phyloP scores from a whole-genome alignment of 75 land plant genomes.

The Cupressus sempervirens region DNA sequence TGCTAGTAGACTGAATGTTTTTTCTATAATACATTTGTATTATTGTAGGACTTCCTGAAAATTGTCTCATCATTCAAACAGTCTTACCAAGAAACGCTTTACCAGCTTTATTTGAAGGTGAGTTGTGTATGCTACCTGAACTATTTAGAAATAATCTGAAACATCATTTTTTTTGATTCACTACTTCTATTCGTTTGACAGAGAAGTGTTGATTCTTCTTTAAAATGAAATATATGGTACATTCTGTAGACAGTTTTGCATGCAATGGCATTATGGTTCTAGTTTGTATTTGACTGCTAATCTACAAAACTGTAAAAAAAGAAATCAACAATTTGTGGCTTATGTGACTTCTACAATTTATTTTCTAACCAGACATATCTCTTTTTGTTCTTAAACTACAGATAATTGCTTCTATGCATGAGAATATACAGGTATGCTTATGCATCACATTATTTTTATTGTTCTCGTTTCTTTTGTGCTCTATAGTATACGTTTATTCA shows the following conservation, averaged over 20 bases:
- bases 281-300: neutral
- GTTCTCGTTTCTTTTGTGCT: neutral
- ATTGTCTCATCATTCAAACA: neutral
- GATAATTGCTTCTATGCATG: slow-evolving; percentile 7
- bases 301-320: neutral
- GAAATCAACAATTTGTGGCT: neutral
- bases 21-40: neutral
- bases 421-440: neutral
- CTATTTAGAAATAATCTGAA: neutral
- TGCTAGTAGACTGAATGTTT: neutral
- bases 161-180: neutral
- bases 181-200: neutral
- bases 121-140: neutral
- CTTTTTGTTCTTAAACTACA: neutral
- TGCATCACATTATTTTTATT: neutral
- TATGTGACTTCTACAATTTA: neutral
- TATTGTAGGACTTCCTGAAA: neutral
- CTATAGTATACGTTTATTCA: neutral
- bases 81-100: neutral
- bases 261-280: neutral
- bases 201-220: neutral
- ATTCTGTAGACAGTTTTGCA: neutral
- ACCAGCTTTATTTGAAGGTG: neutral
- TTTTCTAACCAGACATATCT: neutral
- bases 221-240: neutral